A percentile compares a stretch with the other conserved stretches of the same genome.
Evolutionary conservation across 257 asterid genomes (phyloP).

Genomic region (Salvia miltiorrhiza): DNA sequence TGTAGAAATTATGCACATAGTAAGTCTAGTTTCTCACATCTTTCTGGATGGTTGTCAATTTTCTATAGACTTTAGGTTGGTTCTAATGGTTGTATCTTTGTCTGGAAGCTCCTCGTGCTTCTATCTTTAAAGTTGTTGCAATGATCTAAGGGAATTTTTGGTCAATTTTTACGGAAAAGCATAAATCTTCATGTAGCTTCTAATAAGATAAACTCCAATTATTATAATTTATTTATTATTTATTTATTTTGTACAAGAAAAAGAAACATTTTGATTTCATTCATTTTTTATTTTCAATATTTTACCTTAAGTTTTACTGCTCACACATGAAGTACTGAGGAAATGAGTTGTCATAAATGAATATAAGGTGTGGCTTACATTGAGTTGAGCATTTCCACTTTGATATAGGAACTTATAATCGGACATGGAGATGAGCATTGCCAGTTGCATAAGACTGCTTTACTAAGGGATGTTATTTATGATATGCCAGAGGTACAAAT

Average conservation of each 20-base stretch:
- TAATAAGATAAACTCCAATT: conserved; percentile 23
- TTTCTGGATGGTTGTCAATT: too few species aligned
- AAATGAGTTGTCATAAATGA: conserved; percentile 41
- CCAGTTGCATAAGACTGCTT: conserved; percentile 22
- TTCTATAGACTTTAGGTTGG: conserved; percentile 48
- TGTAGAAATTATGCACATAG: too few species aligned
- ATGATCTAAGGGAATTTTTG: conserved; percentile 28
- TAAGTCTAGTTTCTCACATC: too few species aligned
- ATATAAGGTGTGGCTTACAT: conserved; percentile 36
- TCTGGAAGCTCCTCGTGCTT: conserved; percentile 62
- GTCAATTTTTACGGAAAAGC: conserved; percentile 28
- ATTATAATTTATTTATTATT: too few species aligned
- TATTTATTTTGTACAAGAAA: too few species aligned
- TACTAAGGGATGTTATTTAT: conserved; percentile 38
- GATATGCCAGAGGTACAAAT: conserved; percentile 46
- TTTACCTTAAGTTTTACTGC: conserved; percentile 46
- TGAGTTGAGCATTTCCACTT: not conserved
- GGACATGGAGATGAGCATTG: conserved; percentile 21
- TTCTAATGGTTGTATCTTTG: conserved; percentile 62
- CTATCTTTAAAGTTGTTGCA: conserved; percentile 46
- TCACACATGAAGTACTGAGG: conserved; percentile 39
- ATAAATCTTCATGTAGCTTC: conserved; percentile 22
- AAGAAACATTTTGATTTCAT: too few species aligned
- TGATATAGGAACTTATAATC: conserved; percentile 31
- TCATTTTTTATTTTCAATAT: conserved; percentile 28